Evolutionary conservation across 192 early-diverging fungal species (phyloP), one percentile per base, ranked within the genome.

Genomic region (Dissophora ornata): DNA sequence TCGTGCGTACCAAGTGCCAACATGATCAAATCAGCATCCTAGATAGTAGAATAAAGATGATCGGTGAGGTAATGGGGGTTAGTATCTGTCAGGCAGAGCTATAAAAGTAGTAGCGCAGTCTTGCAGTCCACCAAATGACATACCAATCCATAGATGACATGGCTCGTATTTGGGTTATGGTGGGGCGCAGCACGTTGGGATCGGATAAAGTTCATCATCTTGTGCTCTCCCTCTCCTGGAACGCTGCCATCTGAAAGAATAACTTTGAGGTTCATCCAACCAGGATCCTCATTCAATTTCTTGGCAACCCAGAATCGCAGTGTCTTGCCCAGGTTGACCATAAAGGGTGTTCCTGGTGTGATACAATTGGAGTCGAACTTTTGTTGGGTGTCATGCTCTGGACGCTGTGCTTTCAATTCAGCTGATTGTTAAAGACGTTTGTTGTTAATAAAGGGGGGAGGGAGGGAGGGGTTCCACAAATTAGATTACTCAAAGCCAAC

Each of bases 1-100:
- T 99, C 97, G 68, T 99, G 97, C 12, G 93, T 95, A 18, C 92
- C 91, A 40, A 99, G 84, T 34, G 95, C 94, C 42, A 99, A 85
- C 95, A 99, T 98, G 66, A 99, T 98, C 48, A 99, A 84, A 82
- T 99, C 97, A 11, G 97, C 96, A 79, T 99, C 97, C 71, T 94
- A 71, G 16, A 40, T 34, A 19, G 40, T 2, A n/a, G 8, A 4
- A 5, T n/a, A n/a, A n/a, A n/a, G 22, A 33, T 8, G 1, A 15
- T 12, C 25, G 46, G 3, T 7, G 26, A 21, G 40, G 24, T 38
- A 4, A n/a, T 45, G 18, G 18, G 6, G 15, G 44, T n/a, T 45
- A 45, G 44, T 16, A 45, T 18, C n/a, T 45, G n/a, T 10, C 6
- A 45, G n/a, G 18, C 44, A 45, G 44, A n/a, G 10, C 4, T 42